Conservation (phyloP, 2,329 filamentous ascomycete species). For the Ciborinia camelliae region DNA sequence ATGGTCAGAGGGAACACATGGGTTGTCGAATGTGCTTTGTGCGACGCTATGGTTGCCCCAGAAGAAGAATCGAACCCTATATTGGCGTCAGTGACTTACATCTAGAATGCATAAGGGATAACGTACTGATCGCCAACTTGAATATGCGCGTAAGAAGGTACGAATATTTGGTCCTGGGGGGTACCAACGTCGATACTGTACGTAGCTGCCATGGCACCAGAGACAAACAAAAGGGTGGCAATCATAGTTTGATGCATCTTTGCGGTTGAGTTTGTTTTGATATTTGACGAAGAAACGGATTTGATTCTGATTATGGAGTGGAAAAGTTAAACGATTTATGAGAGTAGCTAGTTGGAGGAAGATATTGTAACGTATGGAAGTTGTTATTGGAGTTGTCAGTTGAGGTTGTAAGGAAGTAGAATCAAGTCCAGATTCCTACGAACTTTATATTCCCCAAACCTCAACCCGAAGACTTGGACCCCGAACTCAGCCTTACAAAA, state of each 20-base stretch:
- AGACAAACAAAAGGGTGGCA: background rate
- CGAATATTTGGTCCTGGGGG: slow-evolving; percentile 54
- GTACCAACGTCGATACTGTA: slow-evolving; percentile 65
- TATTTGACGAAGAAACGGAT: background rate
- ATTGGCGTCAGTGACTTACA: slow-evolving; percentile 45
- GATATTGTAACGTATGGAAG: background rate
- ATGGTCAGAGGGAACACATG: slow-evolving; percentile 62
- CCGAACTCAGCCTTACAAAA: slow-evolving; percentile 10
- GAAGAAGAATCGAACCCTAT: slow-evolving; percentile 9
- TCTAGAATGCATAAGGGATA: slow-evolving; percentile 58
- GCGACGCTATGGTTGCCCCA: slow-evolving; percentile 72
- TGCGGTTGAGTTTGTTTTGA: background rate
- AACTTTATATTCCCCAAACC: background rate
- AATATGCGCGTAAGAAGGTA: slow-evolving; percentile 62
- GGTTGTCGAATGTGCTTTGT: slow-evolving; percentile 71
- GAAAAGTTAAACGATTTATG: background rate
- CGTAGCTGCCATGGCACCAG: slow-evolving; percentile 25
- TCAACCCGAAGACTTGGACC: rapidly evolving
- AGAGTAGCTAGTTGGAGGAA: background rate
- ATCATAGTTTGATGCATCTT: slow-evolving; percentile 10
- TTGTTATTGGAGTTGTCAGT: background rate
- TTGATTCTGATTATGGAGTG: background rate
- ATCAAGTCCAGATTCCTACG: background rate
- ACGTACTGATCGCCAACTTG: slow-evolving; percentile 47
- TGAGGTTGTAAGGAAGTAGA: background rate